A percentile compares a stretch with the other conserved stretches of the same genome.
Evolutionary conservation across 1,284 basidiomycete species (phyloP).

Genomic region (Ceratobasidium sp.): DNA sequence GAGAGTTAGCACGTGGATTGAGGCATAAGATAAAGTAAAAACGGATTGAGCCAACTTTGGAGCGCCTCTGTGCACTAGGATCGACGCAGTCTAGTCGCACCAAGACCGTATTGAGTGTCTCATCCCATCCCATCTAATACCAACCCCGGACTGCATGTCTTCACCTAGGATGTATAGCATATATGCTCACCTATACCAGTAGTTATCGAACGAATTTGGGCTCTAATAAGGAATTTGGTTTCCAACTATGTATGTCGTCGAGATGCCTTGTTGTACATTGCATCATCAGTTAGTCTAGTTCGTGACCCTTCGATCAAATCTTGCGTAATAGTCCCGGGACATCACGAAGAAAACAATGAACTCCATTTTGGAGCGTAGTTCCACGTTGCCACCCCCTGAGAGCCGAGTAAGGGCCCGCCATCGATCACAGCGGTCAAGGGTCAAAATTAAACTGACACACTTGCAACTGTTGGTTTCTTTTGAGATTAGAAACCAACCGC

Average conservation of each 20-base stretch:
- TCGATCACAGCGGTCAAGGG: conserved; percentile 58
- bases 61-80: conserved; percentile 66
- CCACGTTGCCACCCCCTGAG: conserved; percentile 53
- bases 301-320: conserved; percentile 56
- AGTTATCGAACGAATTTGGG: conserved; percentile 71
- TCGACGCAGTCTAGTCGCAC: conserved; percentile 69
- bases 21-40: background rate
- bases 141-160: conserved; percentile 49
- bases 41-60: conserved; percentile 57
- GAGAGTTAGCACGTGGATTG: background rate
- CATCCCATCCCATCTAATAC: conserved; percentile 61
- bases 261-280: conserved; percentile 22
- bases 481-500: conserved; percentile 53
- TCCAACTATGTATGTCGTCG: conserved; percentile 9
- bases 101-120: conserved; percentile 62
- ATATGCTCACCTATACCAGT: conserved; percentile 61
- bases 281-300: conserved; percentile 40
- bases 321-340: conserved; percentile 52
- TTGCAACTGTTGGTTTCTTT: background rate
- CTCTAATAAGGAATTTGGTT: conserved; percentile 56
- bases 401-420: conserved; percentile 55
- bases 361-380: conserved; percentile 55
- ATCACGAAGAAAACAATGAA: conserved; percentile 34
- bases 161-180: background rate
- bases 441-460: conserved; percentile 54